These are phyloP conservation scores for Paecilomyces fulvus DNA, from an alignment of 2,329 filamentous ascomycete species.

Conservation along the genomic window DNA sequence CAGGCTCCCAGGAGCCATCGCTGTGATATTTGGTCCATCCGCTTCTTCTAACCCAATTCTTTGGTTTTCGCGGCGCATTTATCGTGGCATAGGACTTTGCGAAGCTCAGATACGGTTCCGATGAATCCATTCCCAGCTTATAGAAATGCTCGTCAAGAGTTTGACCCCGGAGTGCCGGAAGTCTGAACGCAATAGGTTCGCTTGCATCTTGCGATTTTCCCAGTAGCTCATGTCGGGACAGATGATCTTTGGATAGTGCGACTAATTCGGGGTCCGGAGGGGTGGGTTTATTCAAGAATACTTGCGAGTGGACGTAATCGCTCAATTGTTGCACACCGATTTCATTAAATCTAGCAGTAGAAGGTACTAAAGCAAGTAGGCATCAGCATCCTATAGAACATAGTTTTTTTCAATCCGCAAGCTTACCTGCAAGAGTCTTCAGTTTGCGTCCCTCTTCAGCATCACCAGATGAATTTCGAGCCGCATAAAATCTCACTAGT, in stretches of 20 bases:
- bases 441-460: slow-evolving; percentile 2
- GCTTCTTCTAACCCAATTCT: slow-evolving; percentile 67
- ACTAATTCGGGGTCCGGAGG: slow-evolving; percentile 64
- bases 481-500: slow-evolving; percentile 7
- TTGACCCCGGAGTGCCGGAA: slow-evolving; percentile 68
- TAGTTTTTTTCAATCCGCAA: not conserved
- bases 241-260: slow-evolving; percentile 70
- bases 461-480: slow-evolving; percentile 8
- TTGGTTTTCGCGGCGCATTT: slow-evolving; percentile 51
- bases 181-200: slow-evolving; percentile 72
- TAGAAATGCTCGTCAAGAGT: slow-evolving; percentile 92
- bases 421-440: slow-evolving; percentile 22
- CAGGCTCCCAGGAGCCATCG: slow-evolving; percentile 62
- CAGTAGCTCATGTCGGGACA: slow-evolving; percentile 74
- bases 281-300: slow-evolving; percentile 55
- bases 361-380: slow-evolving; percentile 21
- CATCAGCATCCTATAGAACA: not conserved
- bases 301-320: slow-evolving; percentile 68
- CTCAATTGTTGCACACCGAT: slow-evolving; percentile 94
- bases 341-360: slow-evolving; percentile 69
- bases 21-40: slow-evolving; percentile 91
- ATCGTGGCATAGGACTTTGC: slow-evolving; percentile 66
- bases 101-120: slow-evolving; percentile 69
- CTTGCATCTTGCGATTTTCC: slow-evolving; percentile 78
- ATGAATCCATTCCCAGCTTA: slow-evolving; percentile 74